These are phyloP conservation scores for Pyrrhoderma lamaoense DNA, from an alignment of 1,284 basidiomycete genomes.

Conservation along the genomic window DNA sequence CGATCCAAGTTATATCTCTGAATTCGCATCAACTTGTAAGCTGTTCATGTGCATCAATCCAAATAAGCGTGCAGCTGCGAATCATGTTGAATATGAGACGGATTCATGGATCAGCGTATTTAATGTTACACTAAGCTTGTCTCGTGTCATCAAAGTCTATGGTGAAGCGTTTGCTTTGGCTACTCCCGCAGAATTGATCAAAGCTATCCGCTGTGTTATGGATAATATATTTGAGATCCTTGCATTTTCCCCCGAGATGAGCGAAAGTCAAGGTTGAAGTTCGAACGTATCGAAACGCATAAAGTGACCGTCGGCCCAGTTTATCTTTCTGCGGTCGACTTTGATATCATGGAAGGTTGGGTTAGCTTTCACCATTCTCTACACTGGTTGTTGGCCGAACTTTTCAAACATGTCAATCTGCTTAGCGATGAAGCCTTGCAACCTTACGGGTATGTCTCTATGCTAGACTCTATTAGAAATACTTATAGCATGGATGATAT, in stretches of 20 bases:
- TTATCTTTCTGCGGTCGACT: conserved; percentile 60
- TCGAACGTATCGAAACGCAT: conserved; percentile 54
- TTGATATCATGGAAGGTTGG: conserved; percentile 74
- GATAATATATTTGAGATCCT: conserved; percentile 71
- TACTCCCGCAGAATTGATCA: conserved; percentile 51
- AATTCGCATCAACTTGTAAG: conserved; percentile 61
- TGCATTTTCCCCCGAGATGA: conserved; percentile 46
- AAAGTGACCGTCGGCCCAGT: conserved; percentile 55
- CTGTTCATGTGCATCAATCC: conserved; percentile 90
- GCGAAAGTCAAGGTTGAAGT: conserved; percentile 59
- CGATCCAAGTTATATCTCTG: conserved; percentile 52
- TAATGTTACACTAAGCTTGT: conserved; percentile 83
- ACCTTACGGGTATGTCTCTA: conserved; percentile 42
- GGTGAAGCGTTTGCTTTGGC: conserved; percentile 71
- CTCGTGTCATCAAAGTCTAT: conserved; percentile 81
- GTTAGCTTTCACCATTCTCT: conserved; percentile 94
- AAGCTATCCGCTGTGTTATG: conserved; percentile 64
- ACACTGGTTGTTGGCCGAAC: conserved; percentile 88
- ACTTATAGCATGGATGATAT: conserved; percentile 25
- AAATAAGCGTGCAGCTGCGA: conserved; percentile 73
- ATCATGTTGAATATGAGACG: conserved; percentile 89
- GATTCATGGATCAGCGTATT: conserved; percentile 94
- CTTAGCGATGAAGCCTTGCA: conserved; percentile 49
- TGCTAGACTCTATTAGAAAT: conserved; percentile 43
- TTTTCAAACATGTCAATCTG: conserved; percentile 75